Evolutionary conservation across 257 asterid genomes (phyloP).

Genomic region (Solanum virginianum): DNA sequence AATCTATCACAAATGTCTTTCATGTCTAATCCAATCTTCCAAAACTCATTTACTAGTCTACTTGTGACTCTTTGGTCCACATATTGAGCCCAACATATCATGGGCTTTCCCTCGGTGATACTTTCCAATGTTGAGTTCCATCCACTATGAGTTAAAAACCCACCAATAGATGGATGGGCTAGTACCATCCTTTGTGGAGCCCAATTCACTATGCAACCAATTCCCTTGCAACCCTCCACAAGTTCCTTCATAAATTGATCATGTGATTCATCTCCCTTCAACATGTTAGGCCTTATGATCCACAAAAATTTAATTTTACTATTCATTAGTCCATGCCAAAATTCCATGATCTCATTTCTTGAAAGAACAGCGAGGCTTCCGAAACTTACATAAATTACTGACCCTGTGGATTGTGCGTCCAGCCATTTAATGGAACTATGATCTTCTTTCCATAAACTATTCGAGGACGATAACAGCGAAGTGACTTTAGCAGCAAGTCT

Average conservation of each 20-base stretch:
- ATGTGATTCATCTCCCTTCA: not conserved
- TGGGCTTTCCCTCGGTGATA: slow-evolving; percentile 18
- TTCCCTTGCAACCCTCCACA: not conserved
- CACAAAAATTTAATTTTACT: slow-evolving; percentile 16
- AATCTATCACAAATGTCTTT: slow-evolving; percentile 36
- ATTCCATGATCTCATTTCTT: slow-evolving; percentile 4
- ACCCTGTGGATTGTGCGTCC: slow-evolving; percentile 4
- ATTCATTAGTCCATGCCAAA: slow-evolving; percentile 17
- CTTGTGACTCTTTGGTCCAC: slow-evolving; percentile 39
- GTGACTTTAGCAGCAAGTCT: not conserved
- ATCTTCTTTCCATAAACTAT: slow-evolving; percentile 23
- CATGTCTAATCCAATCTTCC: slow-evolving; percentile 54
- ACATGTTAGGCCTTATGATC: slow-evolving; percentile 11
- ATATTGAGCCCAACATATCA: slow-evolving; percentile 20
- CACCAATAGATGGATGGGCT: slow-evolving; percentile 11
- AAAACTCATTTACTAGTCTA: slow-evolving; percentile 40
- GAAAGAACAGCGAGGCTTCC: slow-evolving; percentile 13
- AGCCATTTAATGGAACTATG: slow-evolving; percentile 13
- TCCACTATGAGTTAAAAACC: slow-evolving; percentile 2
- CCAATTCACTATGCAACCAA: slow-evolving; percentile 17
- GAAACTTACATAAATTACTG: slow-evolving; percentile 20
- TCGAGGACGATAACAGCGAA: not conserved
- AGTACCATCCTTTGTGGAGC: slow-evolving; percentile 15
- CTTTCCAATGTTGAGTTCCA: slow-evolving; percentile 20
- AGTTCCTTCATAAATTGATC: not conserved